phyloP scores from a whole-genome alignment of 371 early-diverging fungal species.

The Mucor mucedo region DNA sequence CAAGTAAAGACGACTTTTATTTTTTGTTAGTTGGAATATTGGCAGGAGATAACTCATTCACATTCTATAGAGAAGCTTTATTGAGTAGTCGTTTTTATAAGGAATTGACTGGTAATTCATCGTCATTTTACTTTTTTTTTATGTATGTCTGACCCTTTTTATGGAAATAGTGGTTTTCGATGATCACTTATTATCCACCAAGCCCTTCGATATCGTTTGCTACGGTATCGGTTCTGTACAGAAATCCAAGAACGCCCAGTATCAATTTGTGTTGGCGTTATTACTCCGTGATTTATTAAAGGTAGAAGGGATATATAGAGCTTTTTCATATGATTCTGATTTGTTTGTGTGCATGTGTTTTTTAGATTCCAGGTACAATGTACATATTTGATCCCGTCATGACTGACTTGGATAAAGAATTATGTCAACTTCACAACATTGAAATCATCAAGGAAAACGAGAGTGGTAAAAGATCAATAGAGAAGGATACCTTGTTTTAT shows the following conservation, averaged over 20 bases:
- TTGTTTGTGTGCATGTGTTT: background rate
- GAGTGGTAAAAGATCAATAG: slow-evolving; percentile 33
- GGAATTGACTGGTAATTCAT: slow-evolving; percentile 29
- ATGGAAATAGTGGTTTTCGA: slow-evolving; percentile 28
- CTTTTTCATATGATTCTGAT: background rate
- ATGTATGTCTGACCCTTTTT: too few relatives aligned
- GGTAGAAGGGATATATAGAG: slow-evolving; percentile 25
- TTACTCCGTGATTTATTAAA: slow-evolving; percentile 54
- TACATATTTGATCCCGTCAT: slow-evolving; percentile 71
- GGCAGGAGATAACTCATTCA: background rate
- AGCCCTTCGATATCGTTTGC: slow-evolving; percentile 57
- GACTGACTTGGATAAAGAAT: slow-evolving; percentile 58
- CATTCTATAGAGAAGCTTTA: slow-evolving; percentile 29
- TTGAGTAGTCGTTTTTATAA: slow-evolving; percentile 41
- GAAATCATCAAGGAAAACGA: slow-evolving; percentile 54
- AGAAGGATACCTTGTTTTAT: slow-evolving; percentile 59
- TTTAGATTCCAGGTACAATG: slow-evolving; percentile 50
- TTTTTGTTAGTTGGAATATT: too few relatives aligned
- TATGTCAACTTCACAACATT: slow-evolving; percentile 43
- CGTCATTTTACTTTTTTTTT: too few relatives aligned
- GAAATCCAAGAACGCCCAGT: slow-evolving; percentile 60
- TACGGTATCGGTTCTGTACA: slow-evolving; percentile 72
- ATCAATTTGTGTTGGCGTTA: slow-evolving; percentile 61
- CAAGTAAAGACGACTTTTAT: slow-evolving; percentile 21
- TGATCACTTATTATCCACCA: slow-evolving; percentile 23